Conservation (phyloP, 169 alveolate species). For the Plasmodium yoelii region DNA sequence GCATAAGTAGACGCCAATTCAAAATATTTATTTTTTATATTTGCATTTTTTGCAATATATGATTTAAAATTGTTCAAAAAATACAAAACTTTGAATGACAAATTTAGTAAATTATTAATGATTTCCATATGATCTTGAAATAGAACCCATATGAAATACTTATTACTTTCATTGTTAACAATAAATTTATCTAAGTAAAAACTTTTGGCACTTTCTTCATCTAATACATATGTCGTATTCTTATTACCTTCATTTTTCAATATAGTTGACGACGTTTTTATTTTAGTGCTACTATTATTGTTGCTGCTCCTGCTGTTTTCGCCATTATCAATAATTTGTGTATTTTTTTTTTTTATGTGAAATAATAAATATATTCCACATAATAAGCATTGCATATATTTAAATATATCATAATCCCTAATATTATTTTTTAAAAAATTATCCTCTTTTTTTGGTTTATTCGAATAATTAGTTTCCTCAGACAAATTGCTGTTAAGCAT, state of each 20-base stretch:
- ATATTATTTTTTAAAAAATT: conserved; percentile 45
- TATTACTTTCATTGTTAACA: conserved; percentile 13
- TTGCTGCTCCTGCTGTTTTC: too few relatives aligned
- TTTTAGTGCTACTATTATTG: neutral
- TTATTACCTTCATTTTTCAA: conserved; percentile 2
- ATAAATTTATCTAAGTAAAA: conserved; percentile 25
- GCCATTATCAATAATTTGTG: too few relatives aligned
- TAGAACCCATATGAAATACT: conserved; percentile 45
- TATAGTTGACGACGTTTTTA: conserved; percentile 5
- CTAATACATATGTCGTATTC: conserved; percentile 7
- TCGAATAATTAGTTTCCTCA: conserved; percentile 5
- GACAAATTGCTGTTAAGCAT: conserved; percentile 33
- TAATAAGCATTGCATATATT: conserved; percentile 65
- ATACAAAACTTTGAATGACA: conserved; percentile 29
- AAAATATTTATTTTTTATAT: conserved; percentile 52
- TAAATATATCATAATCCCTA: conserved; percentile 60
- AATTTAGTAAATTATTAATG: conserved; percentile 48
- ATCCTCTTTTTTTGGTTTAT: conserved; percentile 10
- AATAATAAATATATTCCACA: conserved; percentile 52
- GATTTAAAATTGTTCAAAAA: conserved; percentile 39
- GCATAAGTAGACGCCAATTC: conserved; percentile 35
- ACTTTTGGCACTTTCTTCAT: conserved; percentile 43
- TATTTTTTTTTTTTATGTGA: conserved; percentile 20
- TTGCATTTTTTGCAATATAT: conserved; percentile 37
- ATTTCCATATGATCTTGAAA: conserved; percentile 62